phyloP scores from a whole-genome alignment of 1,139 yeast genomes.

The Taphrina deformans region DNA sequence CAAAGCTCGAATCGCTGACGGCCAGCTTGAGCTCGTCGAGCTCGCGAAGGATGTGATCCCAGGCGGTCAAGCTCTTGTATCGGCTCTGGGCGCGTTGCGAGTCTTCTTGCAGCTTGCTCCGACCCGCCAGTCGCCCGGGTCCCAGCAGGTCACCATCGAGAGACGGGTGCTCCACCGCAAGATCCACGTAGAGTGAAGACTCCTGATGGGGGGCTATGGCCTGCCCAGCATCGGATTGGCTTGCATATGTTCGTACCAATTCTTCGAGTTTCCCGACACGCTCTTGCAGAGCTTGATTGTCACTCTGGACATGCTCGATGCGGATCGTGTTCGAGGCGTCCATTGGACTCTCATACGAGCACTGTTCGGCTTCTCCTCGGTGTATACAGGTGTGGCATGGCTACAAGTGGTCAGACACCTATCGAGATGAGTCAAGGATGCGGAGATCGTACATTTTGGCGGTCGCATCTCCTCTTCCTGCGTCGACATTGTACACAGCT shows the following conservation, averaged over 20 bases:
- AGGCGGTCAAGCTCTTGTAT: constrained; percentile 8
- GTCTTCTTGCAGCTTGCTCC: neutral
- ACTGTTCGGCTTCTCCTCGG: neutral
- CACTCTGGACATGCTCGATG: neutral
- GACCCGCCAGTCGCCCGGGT: neutral
- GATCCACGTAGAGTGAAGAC: neutral
- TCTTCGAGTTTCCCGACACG: neutral
- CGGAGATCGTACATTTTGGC: constrained; percentile 11
- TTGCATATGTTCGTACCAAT: neutral
- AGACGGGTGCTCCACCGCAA: neutral
- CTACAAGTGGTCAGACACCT: neutral
- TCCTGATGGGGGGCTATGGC: neutral
- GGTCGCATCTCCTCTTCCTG: constrained; percentile 6
- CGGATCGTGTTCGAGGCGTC: neutral
- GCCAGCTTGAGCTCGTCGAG: constrained; percentile 2
- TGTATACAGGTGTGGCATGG: constrained; percentile 17
- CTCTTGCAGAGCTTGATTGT: constrained; percentile 2
- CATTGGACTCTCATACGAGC: constrained; percentile 1
- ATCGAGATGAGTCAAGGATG: no score
- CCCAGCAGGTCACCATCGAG: neutral
- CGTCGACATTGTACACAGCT: constrained; percentile 15
- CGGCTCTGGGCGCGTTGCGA: neutral
- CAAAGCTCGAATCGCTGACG: neutral
- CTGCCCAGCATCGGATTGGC: neutral
- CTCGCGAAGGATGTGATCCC: constrained; percentile 10